These are phyloP conservation scores for Claviceps cyperi DNA, from an alignment of 2,329 filamentous ascomycete genomes.

Conservation along the genomic window DNA sequence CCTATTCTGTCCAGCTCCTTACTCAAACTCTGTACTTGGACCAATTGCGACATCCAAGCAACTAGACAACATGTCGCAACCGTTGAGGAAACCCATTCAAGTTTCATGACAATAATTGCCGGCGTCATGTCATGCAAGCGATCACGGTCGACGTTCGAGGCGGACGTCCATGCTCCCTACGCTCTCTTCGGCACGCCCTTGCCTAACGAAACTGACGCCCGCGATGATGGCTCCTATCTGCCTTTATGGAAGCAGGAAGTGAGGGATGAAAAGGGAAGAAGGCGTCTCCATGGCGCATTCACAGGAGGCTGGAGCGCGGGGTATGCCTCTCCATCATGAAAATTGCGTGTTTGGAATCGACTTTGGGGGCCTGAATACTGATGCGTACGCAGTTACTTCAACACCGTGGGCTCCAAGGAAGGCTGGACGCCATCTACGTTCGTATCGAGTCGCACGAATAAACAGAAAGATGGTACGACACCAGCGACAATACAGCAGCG, in stretches of 20 bases:
- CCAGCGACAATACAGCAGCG: constrained; percentile 42
- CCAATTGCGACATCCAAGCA: background rate
- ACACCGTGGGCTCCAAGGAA: constrained; percentile 95
- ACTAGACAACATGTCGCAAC: constrained; percentile 1
- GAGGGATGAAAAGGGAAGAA: constrained; percentile 78
- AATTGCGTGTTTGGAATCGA: background rate
- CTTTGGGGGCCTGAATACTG: background rate
- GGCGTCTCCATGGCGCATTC: constrained; percentile 88
- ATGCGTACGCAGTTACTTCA: constrained; percentile 61
- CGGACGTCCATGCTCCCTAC: constrained; percentile 59
- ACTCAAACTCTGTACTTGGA: too few relatives aligned
- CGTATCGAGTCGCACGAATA: constrained; percentile 72
- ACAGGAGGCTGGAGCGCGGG: constrained; percentile 95
- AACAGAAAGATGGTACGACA: constrained; percentile 48
- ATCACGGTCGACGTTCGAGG: constrained; percentile 63
- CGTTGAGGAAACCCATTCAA: background rate
- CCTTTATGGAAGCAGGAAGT: constrained; percentile 98
- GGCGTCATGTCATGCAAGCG: constrained; percentile 62
- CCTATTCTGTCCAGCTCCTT: too few relatives aligned
- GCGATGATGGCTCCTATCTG: constrained; percentile 84
- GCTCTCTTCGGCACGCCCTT: constrained; percentile 75
- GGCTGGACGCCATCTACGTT: constrained; percentile 91
- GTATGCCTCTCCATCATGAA: constrained; percentile 33
- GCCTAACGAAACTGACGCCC: constrained; percentile 60
- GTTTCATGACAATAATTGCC: constrained; percentile 2